These are phyloP conservation scores for Gaultheria prostrata DNA, from an alignment of 148 eudicot genomes.

Conservation along the genomic window DNA sequence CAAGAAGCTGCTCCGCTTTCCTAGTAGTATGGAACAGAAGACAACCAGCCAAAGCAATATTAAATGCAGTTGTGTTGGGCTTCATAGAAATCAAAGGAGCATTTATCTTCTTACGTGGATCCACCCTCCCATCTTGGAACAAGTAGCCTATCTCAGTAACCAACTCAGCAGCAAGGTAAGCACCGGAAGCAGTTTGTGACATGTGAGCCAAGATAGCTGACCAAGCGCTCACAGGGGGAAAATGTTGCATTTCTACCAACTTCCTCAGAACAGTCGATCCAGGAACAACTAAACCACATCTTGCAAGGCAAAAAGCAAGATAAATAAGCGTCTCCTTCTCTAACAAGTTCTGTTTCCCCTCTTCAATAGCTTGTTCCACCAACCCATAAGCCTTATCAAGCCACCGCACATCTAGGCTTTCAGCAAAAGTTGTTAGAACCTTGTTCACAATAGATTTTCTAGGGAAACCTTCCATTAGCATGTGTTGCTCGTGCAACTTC, in stretches of 20 bases:
- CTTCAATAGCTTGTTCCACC: slow-evolving; percentile 68
- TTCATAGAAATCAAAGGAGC: slow-evolving; percentile 80
- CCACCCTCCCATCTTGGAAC: slow-evolving; percentile 87
- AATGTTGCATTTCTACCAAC: slow-evolving; percentile 60
- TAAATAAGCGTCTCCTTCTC: slow-evolving; percentile 66
- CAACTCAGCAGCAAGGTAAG: slow-evolving; percentile 82
- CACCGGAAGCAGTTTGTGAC: slow-evolving; percentile 65
- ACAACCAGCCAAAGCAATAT: slow-evolving; percentile 71
- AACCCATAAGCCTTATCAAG: slow-evolving; percentile 65
- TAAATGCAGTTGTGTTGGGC: slow-evolving; percentile 59
- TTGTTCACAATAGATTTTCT: slow-evolving; percentile 59
- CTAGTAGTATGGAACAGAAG: slow-evolving; percentile 68
- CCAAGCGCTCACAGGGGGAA: slow-evolving; percentile 75
- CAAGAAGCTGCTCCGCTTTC: slow-evolving; percentile 89
- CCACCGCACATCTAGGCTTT: slow-evolving; percentile 53
- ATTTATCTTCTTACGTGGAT: slow-evolving; percentile 89
- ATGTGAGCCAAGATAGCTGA: slow-evolving; percentile 69
- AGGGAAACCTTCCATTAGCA: slow-evolving; percentile 92
- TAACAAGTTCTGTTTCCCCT: slow-evolving; percentile 60
- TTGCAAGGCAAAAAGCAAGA: slow-evolving; percentile 68
- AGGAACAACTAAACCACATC: slow-evolving; percentile 51
- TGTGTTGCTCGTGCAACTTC: slow-evolving; percentile 66
- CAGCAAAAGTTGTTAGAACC: slow-evolving; percentile 52
- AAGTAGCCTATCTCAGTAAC: slow-evolving; percentile 84
- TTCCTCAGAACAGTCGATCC: slow-evolving; percentile 74